These are phyloP conservation scores for Tilletia setariae DNA, from an alignment of 1,284 basidiomycete species.

Conservation along the genomic window DNA sequence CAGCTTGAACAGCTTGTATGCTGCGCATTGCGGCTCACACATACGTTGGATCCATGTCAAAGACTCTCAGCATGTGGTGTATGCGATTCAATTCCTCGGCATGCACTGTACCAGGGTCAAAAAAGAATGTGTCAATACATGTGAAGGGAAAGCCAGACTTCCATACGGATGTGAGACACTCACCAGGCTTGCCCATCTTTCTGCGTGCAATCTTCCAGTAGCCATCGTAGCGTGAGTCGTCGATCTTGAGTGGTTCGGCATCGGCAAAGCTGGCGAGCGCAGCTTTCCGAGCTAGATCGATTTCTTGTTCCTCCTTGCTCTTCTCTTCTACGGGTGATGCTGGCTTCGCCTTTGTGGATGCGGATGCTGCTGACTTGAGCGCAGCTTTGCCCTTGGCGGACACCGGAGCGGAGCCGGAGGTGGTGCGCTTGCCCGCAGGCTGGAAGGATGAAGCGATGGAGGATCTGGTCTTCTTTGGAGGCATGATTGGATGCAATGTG, in stretches of 20 bases:
- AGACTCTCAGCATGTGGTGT: slow-evolving; percentile 48
- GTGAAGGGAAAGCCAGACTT: not conserved
- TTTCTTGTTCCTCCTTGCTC: not conserved
- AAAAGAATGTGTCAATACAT: not conserved
- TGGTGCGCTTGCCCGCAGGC: not conserved
- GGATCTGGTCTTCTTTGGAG: slow-evolving; percentile 9
- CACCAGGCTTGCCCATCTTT: slow-evolving; percentile 31
- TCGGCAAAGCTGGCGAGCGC: not conserved
- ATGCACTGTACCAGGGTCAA: slow-evolving; percentile 33
- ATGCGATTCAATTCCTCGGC: slow-evolving; percentile 42
- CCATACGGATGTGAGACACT: slow-evolving; percentile 11
- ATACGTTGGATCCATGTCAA: slow-evolving; percentile 47
- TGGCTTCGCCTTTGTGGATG: not conserved
- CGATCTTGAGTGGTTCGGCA: slow-evolving; percentile 27
- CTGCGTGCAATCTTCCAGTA: slow-evolving; percentile 35
- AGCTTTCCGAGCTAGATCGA: not conserved
- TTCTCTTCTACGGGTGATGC: not conserved
- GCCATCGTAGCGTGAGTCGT: slow-evolving; percentile 35
- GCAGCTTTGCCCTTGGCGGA: slow-evolving; percentile 1
- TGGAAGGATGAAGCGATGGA: slow-evolving; percentile 9
- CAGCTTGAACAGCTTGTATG: too few relatives aligned
- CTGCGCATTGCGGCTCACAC: slow-evolving; percentile 1
- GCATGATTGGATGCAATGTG: not conserved
- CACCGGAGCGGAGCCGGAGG: not conserved
- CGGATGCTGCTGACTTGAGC: not conserved